Conservation (phyloP, 2,329 filamentous ascomycete species). For the Venturia asperata region DNA sequence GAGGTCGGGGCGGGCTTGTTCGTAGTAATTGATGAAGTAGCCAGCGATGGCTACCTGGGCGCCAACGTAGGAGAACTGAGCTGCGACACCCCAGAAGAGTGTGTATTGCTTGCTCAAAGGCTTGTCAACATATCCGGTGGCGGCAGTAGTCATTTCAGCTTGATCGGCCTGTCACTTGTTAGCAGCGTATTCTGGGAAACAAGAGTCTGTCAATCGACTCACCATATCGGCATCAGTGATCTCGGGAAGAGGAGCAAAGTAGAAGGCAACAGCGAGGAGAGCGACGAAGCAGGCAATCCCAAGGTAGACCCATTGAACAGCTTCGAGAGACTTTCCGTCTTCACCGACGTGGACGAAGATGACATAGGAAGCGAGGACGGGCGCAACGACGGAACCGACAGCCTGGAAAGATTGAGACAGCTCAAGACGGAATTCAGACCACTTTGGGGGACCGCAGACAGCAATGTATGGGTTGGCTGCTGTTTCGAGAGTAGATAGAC, state of each 20-base stretch:
- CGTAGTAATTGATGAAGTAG: constrained; percentile 36
- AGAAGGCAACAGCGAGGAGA: constrained; percentile 58
- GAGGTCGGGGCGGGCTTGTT: constrained; percentile 30
- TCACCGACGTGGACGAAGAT: constrained; percentile 61
- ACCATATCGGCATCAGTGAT: constrained; percentile 63
- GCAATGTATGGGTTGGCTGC: constrained; percentile 71
- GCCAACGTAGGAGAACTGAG: constrained; percentile 50
- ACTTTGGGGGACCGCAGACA: constrained; percentile 65
- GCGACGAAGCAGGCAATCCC: constrained; percentile 68
- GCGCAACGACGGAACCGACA: constrained; percentile 66
- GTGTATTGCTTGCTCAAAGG: constrained; percentile 57
- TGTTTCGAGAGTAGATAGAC: constrained; percentile 67
- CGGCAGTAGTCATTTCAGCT: constrained; percentile 43
- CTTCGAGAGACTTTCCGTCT: constrained; percentile 49
- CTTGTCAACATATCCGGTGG: constrained; percentile 50
- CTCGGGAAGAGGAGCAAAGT: constrained; percentile 61
- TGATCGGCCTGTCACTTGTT: constrained; percentile 41
- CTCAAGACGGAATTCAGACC: constrained; percentile 70
- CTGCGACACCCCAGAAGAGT: constrained; percentile 31
- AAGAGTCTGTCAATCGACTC: background rate
- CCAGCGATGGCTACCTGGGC: constrained; percentile 50
- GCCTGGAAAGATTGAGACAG: constrained; percentile 72
- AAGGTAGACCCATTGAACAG: constrained; percentile 76
- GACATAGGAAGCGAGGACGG: constrained; percentile 59
- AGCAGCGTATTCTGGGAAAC: background rate